phyloP scores from a whole-genome alignment of 768 basidiomycete genomes.

The Suillus tomentosus region DNA sequence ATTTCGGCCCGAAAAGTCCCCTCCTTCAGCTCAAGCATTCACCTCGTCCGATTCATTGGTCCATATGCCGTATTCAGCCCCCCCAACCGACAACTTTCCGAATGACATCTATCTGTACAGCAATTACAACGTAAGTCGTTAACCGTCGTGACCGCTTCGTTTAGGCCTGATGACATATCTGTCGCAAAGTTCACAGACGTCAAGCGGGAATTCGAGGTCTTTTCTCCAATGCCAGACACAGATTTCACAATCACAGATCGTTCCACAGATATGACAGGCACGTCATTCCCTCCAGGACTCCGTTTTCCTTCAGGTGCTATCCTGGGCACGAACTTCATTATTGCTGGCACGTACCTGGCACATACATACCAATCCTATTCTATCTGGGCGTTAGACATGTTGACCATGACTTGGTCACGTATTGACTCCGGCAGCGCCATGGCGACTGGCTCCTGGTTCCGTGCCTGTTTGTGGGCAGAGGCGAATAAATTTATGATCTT shows the following conservation, averaged over 20 bases:
- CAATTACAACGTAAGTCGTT: slow-evolving; percentile 83
- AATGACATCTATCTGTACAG: slow-evolving; percentile 91
- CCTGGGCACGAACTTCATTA: slow-evolving; percentile 86
- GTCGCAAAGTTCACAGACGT: slow-evolving; percentile 82
- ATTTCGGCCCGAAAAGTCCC: slow-evolving; percentile 52
- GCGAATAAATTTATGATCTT: slow-evolving; percentile 88
- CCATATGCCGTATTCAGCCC: slow-evolving; percentile 77
- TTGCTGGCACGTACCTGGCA: slow-evolving; percentile 94
- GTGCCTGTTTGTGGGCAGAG: slow-evolving; percentile 85
- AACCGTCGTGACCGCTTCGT: slow-evolving; percentile 8
- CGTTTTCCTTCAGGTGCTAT: slow-evolving; percentile 96
- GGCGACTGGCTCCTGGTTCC: slow-evolving; percentile 91
- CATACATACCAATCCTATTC: slow-evolving; percentile 94
- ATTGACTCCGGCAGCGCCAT: slow-evolving; percentile 89
- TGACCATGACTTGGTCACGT: slow-evolving; percentile 81
- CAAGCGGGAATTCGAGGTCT: slow-evolving; percentile 91
- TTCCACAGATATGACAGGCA: slow-evolving; percentile 78
- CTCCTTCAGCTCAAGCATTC: slow-evolving; percentile 44
- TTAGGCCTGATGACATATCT: slow-evolving; percentile 16
- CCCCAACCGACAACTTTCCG: slow-evolving; percentile 72
- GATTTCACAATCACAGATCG: slow-evolving; percentile 81
- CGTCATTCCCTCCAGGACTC: slow-evolving; percentile 88
- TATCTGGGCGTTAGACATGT: slow-evolving; percentile 92
- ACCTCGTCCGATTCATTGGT: slow-evolving; percentile 61
- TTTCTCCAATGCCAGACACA: slow-evolving; percentile 75